Conservation (phyloP, 441 rosid species). For the Flueggea neowawraea region DNA sequence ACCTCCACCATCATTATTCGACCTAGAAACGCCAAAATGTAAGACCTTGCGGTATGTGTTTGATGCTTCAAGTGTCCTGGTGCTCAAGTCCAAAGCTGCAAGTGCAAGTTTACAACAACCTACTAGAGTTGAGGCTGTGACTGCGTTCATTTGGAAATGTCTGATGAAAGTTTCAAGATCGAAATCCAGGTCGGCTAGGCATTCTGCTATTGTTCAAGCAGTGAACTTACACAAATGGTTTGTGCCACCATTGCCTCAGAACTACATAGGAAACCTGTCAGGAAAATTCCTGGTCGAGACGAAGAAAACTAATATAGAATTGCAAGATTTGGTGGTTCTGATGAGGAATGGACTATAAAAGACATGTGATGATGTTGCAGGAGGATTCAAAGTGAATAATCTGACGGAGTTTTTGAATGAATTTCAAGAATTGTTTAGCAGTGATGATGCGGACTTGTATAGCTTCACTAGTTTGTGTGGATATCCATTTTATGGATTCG, state of each 20-base stretch:
- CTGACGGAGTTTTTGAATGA: too few species aligned
- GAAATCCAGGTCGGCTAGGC: neutral
- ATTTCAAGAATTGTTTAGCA: too few species aligned
- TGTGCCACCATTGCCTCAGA: constrained; percentile 14
- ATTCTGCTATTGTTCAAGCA: constrained; percentile 12
- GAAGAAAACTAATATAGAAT: constrained; percentile 1
- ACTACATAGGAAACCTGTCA: constrained; percentile 22
- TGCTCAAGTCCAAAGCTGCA: constrained; percentile 15
- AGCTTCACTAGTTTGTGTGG: constrained; percentile 21
- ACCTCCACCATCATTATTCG: neutral
- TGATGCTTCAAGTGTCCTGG: constrained; percentile 4
- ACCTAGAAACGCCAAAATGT: constrained; percentile 3
- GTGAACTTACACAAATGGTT: constrained; percentile 28
- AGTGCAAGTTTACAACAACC: constrained; percentile 17
- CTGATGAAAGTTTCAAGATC: constrained; percentile 10
- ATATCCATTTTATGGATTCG: constrained; percentile 19
- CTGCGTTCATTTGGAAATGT: constrained; percentile 33
- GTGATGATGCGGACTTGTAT: too few species aligned
- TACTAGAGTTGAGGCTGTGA: constrained; percentile 35
- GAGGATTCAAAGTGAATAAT: too few species aligned
- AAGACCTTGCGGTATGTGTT: constrained; percentile 26
- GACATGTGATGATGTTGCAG: too few species aligned
- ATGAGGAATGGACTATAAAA: too few species aligned
- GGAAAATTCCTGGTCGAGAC: neutral
- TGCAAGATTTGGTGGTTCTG: too few species aligned